These are phyloP conservation scores for Xylaria castorea DNA, from an alignment of 495 filamentous ascomycete genomes.

Conservation along the genomic window DNA sequence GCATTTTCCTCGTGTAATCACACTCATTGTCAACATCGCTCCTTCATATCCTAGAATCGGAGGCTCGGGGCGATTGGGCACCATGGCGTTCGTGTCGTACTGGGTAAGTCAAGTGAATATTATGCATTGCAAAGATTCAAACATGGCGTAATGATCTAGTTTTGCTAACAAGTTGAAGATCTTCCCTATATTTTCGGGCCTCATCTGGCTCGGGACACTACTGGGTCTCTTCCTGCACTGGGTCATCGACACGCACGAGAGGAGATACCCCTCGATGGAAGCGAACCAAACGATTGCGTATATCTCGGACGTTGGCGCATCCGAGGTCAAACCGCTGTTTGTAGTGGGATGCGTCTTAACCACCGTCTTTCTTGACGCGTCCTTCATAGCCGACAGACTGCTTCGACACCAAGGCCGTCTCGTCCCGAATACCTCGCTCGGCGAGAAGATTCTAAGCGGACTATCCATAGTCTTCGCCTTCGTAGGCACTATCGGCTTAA, in stretches of 20 bases:
- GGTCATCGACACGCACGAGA: conserved; percentile 62
- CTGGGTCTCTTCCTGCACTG: conserved; percentile 64
- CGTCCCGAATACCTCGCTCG: conserved; percentile 68
- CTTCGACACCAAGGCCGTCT: conserved; percentile 78
- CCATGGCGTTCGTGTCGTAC: conserved; percentile 69
- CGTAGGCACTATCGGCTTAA: conserved; percentile 77
- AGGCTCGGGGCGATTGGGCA: conserved; percentile 43
- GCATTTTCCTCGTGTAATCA: not conserved
- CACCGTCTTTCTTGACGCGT: conserved; percentile 82
- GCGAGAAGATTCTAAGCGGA: conserved; percentile 73
- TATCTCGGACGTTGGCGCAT: conserved; percentile 80
- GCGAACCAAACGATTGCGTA: conserved; percentile 74
- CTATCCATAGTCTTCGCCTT: conserved; percentile 76
- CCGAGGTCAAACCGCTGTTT: conserved; percentile 81
- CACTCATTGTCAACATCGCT: not conserved
- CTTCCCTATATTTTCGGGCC: conserved; percentile 78
- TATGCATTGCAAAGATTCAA: not conserved
- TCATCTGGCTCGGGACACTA: conserved; percentile 77
- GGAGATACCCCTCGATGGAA: conserved; percentile 73
- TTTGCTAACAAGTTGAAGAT: conserved; percentile 60
- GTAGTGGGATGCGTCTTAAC: conserved; percentile 79
- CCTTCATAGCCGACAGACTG: conserved; percentile 81
- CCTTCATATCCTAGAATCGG: not conserved
- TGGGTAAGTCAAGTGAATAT: conserved; percentile 48
- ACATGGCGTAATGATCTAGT: not conserved